These are phyloP conservation scores for Halophytophthora polymorphica DNA, from an alignment of 352 stramenopile species.

Conservation along the genomic window DNA sequence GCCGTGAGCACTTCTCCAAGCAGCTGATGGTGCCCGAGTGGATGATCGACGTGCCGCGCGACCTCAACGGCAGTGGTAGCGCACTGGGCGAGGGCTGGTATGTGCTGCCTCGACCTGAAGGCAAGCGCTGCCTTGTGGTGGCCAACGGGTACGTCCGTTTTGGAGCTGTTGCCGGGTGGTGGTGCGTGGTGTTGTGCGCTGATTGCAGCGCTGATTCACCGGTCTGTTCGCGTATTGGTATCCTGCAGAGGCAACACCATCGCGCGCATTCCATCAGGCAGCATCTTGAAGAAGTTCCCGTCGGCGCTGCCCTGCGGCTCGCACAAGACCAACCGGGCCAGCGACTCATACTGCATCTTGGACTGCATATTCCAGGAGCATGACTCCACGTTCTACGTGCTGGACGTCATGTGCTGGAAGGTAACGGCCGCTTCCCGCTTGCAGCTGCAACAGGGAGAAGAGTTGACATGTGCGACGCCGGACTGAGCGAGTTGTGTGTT, in stretches of 20 bases:
- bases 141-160: constrained; percentile 57
- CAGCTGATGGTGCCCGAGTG: constrained; percentile 90
- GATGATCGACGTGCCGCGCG: constrained; percentile 81
- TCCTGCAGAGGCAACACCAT: constrained; percentile 69
- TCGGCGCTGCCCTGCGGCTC: constrained; percentile 81
- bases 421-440: constrained; percentile 8
- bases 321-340: constrained; percentile 65
- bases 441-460: background rate
- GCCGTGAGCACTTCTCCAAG: constrained; percentile 68
- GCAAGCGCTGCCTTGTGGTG: constrained; percentile 88
- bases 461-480: too few species aligned
- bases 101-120: constrained; percentile 88
- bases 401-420: constrained; percentile 95
- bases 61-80: constrained; percentile 80
- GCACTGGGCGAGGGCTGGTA: constrained; percentile 82
- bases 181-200: background rate
- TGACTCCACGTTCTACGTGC: constrained; percentile 87
- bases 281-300: constrained; percentile 84
- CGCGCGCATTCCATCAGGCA: constrained; percentile 72
- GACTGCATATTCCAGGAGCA: constrained; percentile 92
- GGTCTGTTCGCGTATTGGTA: constrained; percentile 1
- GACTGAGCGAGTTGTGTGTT: background rate
- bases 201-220: too few species aligned
- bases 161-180: background rate
- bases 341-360: constrained; percentile 85